Percentiles rank a stretch among this genome's conserved stretches.
Evolutionary conservation across 306 rosid species (phyloP).

Genomic region (Sicyos edulis): DNA sequence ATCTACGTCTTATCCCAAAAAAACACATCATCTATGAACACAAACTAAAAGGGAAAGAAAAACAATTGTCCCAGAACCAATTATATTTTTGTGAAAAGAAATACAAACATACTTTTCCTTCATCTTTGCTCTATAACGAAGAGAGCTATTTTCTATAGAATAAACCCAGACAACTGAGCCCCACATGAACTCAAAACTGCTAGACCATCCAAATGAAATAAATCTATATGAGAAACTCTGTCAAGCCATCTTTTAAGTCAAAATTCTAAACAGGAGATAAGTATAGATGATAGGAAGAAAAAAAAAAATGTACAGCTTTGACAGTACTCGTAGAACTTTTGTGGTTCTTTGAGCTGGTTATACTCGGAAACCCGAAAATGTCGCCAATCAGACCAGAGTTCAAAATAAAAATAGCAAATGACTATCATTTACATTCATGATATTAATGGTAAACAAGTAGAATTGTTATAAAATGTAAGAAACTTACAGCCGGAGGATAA

Average conservation of each 20-base stretch:
- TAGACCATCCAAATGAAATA: neutral
- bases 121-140: neutral
- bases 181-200: neutral
- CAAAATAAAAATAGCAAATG: neutral
- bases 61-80: neutral
- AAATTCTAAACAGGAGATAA: neutral
- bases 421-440: neutral
- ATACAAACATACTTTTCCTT: neutral
- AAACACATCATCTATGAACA: neutral
- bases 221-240: no score
- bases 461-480: neutral
- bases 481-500: constrained; percentile 67
- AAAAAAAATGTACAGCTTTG: neutral
- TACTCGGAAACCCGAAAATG: neutral
- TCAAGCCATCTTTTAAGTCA: neutral
- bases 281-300: neutral
- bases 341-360: neutral
- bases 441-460: constrained; percentile 7
- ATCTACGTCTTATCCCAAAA: neutral
- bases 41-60: constrained; percentile 2
- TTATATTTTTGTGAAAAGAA: no score
- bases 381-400: neutral
- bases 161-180: neutral
- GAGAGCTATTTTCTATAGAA: neutral
- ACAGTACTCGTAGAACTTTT: no score